phyloP scores from a whole-genome alignment of 1,284 basidiomycete genomes.

The Tilletia horrida region DNA sequence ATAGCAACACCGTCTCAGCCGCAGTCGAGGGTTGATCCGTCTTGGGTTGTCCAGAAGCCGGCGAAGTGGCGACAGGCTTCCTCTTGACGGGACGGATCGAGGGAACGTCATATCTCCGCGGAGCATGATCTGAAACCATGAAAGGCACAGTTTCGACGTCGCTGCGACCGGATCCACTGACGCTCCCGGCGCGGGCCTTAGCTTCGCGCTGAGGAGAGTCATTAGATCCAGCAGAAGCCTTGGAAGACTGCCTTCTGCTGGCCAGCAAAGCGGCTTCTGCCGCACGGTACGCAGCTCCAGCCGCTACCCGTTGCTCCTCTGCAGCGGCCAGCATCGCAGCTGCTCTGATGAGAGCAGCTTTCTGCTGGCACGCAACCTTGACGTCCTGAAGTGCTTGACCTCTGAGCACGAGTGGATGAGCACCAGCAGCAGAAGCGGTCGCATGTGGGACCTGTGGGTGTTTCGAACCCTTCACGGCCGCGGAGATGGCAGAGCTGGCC shows the following conservation, averaged over 20 bases:
- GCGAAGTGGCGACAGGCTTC: not conserved
- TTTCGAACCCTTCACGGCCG: too few species aligned
- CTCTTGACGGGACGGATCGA: conserved; percentile 2
- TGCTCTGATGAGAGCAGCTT: conserved; percentile 7
- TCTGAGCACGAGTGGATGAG: conserved; percentile 8
- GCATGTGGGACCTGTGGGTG: too few species aligned
- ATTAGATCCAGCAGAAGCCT: too few species aligned
- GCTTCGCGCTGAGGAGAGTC: too few species aligned
- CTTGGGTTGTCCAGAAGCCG: not conserved
- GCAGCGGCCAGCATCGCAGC: conserved; percentile 12
- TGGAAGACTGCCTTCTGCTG: not conserved
- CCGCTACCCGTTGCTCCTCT: conserved; percentile 10
- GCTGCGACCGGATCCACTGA: too few species aligned
- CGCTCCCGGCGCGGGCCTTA: too few species aligned
- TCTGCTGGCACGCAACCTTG: not conserved
- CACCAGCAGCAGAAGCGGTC: not conserved
- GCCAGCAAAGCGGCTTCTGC: conserved; percentile 8
- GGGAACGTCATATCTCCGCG: conserved; percentile 1
- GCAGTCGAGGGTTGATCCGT: not conserved
- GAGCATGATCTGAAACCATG: too few species aligned
- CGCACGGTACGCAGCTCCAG: conserved; percentile 8
- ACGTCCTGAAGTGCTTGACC: conserved; percentile 5
- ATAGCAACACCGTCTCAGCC: not conserved
- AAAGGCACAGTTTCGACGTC: too few species aligned
- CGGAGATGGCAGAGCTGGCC: too few species aligned